Evolutionary conservation across 768 basidiomycete genomes (phyloP), one percentile per base, ranked within the genome.

Genomic region (Kwoniella shandongensis): DNA sequence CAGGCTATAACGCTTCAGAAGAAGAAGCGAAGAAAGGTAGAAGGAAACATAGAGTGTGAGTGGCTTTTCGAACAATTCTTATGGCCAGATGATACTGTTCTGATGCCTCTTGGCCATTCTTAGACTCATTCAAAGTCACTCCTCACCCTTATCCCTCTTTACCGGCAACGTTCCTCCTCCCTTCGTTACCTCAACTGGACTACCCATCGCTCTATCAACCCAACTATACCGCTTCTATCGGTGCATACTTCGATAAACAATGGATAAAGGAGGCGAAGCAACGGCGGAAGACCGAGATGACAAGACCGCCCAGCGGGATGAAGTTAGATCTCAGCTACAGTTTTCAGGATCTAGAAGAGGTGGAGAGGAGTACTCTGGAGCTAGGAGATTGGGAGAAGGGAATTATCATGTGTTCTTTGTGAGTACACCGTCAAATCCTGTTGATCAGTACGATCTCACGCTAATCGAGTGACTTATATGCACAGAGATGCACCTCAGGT

Each of bases 301-400:
- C 58, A 0, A 48, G 20, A 41, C 64, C 67, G 0, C 67, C 67
- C 22, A 20, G n/a, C 5, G 60, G 47, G 7, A 35, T 68, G 5
- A 27, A 48, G 20, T 46, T 54, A 39, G 22, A 59, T 36, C 8
- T 17, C 7, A 20, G 29, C n/a, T 30, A 40, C 42, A 6, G 22
- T 10, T 4, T n/a, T 15, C 18, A 40, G 18, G 44, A 23, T 22
- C 15, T 29, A 30, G 26, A 7, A 18, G 40, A 40, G 35, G 23
- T 46, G 11, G 55, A 44, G 7, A 36, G 51, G 46, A 45, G 29
- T 29, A 54, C 68, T n/a, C 42, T 74, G 25, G 73, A 72, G 38
- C 40, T 72, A 17, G 55, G 54, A 23, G 63, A 71, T 27, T 76
- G 74, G 74, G 74, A 76, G 54, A 69, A 66, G 13, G 66, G 72